Evolutionary conservation across 148 eudicot genomes (phyloP), one percentile per base, ranked within the genome.

Genomic region (Nepenthes mirabilis): DNA sequence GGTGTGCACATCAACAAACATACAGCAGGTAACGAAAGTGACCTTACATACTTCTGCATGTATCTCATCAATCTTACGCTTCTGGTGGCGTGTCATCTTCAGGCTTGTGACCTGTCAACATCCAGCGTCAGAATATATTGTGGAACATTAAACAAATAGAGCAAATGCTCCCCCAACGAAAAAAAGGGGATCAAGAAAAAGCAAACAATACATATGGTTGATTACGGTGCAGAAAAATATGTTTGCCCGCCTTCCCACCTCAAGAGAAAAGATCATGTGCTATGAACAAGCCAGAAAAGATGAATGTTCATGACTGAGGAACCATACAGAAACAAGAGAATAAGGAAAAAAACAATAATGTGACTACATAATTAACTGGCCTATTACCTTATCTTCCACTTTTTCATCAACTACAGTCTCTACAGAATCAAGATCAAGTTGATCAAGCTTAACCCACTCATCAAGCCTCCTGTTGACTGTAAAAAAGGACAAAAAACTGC

Each of bases 21-120:
- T 40, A 40, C 33, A 34, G 37, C 13, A 52, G 3, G 33, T 14
- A 43, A 56, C 35, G 37, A 32, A 14, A 47, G 52, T 11, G 11
- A n/a, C 52, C 14, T n/a, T 5, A 37, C 75, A 62, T 69, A 91
- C 96, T 96, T 91, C 98, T 9, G 88, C 91, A 74, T 88, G 98
- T 61, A 85, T 85, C 77, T 91, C 98, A 40, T 91, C 96, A 62
- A 91, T 91, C 79, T 91, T 91, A 23, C 98, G 96, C 60, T 88
- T 91, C 73, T 91, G 98, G 73, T 91, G 98, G 48, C 98, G 87
- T 14, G 98, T 91, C 98, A 91, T 91, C 74, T 91, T 91, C 87
- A 91, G 80, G 75, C 86, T 83, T 33, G 98, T 82, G 36, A 86
- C 96, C 98, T 91, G 65, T 52, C 64, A 69, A 56, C 47, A 49